Conservation (phyloP, 2,329 filamentous ascomycete genomes). For the Amauroascus niger region DNA sequence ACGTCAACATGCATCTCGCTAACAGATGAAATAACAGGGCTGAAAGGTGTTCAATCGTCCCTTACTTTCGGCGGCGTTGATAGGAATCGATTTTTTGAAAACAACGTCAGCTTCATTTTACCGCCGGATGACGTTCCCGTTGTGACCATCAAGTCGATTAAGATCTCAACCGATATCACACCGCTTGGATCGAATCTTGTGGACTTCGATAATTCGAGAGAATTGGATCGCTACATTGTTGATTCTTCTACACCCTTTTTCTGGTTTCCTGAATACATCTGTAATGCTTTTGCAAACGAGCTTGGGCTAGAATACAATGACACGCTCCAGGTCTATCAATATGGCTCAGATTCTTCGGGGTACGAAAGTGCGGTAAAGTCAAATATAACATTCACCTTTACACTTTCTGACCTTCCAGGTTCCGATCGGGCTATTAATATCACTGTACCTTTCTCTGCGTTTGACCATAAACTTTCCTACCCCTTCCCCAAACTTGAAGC, state of each 20-base stretch:
- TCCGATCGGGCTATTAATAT: conserved; percentile 26
- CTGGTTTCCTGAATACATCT: conserved; percentile 31
- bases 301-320: conserved; percentile 31
- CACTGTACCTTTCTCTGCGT: conserved; percentile 33
- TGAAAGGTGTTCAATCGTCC: conserved; percentile 26
- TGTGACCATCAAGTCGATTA: conserved; percentile 25
- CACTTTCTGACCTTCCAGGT: conserved; percentile 24
- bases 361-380: conserved; percentile 19
- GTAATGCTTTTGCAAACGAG: conserved; percentile 29
- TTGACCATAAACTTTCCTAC: conserved; percentile 30
- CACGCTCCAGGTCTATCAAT: conserved; percentile 29
- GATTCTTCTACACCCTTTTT: conserved; percentile 36
- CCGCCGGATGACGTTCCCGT: conserved; percentile 25
- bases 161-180: conserved; percentile 17
- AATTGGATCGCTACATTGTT: conserved; percentile 25
- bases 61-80: conserved; percentile 28
- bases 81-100: conserved; percentile 24
- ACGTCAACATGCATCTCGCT: neutral
- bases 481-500: conserved; percentile 27
- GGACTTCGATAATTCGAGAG: conserved; percentile 19
- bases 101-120: conserved; percentile 24
- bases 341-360: conserved; percentile 22
- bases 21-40: conserved; percentile 15
- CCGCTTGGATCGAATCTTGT: conserved; percentile 11
- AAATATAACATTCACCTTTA: conserved; percentile 31